Evolutionary conservation across 2,329 filamentous ascomycete genomes (phyloP).

Genomic region (Seiridium unicorne): DNA sequence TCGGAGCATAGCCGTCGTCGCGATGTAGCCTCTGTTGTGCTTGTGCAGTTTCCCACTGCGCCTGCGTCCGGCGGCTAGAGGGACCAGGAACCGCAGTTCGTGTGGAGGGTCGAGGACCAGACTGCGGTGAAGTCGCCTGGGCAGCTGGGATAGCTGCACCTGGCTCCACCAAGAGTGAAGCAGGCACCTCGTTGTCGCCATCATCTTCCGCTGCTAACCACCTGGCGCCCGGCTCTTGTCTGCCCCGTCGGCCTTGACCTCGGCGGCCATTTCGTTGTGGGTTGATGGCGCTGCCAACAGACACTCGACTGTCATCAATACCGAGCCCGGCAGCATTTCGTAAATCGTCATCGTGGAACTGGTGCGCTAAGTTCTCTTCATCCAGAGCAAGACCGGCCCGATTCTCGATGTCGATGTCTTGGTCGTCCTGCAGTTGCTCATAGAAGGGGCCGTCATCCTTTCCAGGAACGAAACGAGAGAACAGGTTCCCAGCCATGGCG

Average conservation of each 20-base stretch:
- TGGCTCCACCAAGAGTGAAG: conserved; percentile 60
- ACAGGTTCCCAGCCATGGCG: conserved; percentile 47
- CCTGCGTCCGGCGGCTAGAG: conserved; percentile 40
- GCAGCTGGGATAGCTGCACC: conserved; percentile 19
- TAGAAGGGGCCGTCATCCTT: conserved; percentile 45
- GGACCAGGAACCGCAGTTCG: conserved; percentile 34
- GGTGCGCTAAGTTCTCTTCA: conserved; percentile 51
- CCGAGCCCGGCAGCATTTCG: conserved; percentile 40
- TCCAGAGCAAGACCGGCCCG: conserved; percentile 44
- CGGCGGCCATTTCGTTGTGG: conserved; percentile 14
- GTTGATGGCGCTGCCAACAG: conserved; percentile 34
- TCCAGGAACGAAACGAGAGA: conserved; percentile 40
- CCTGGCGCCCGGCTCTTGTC: conserved; percentile 17
- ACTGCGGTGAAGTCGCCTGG: conserved; percentile 22
- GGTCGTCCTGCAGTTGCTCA: conserved; percentile 44
- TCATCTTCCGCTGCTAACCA: conserved; percentile 30
- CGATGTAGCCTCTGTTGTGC: conserved; percentile 50
- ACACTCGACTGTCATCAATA: conserved; percentile 45
- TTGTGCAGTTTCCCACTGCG: conserved; percentile 55
- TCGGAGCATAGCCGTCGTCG: conserved; percentile 28
- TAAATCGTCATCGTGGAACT: conserved; percentile 50
- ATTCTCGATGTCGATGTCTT: conserved; percentile 38
- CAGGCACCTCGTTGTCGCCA: conserved; percentile 60
- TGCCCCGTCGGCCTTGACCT: conserved; percentile 8
- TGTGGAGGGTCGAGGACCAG: conserved; percentile 22